These are phyloP conservation scores for Tuber umbilicatum DNA, from an alignment of 495 filamentous ascomycete genomes.

Conservation along the genomic window DNA sequence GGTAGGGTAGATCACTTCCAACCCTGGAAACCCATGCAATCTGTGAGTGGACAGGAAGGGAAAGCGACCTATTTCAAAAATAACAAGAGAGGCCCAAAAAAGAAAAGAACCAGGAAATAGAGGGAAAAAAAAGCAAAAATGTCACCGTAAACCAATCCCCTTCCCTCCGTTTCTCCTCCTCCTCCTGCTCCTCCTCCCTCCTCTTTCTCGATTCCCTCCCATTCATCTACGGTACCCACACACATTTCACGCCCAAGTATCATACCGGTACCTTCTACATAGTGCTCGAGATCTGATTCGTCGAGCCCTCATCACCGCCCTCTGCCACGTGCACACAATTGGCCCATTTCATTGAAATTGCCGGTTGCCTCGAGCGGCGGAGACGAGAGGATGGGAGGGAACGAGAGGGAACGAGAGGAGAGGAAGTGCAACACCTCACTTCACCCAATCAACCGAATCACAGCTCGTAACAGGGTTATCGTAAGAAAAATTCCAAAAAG, in stretches of 20 bases:
- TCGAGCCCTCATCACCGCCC: slow-evolving; percentile 15
- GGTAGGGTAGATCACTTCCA: slow-evolving; percentile 27
- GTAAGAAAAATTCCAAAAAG: slow-evolving; percentile 1
- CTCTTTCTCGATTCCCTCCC: slow-evolving; percentile 11
- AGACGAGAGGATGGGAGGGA: slow-evolving; percentile 13
- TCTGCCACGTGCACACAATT: slow-evolving; percentile 35
- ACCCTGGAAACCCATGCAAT: slow-evolving; percentile 23
- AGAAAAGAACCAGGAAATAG: slow-evolving; percentile 6
- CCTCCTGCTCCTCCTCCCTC: not conserved
- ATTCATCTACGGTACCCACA: slow-evolving; percentile 10
- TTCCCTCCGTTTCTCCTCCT: slow-evolving; percentile 5
- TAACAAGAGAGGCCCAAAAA: slow-evolving; percentile 11
- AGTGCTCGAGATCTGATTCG: slow-evolving; percentile 22
- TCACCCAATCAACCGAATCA: slow-evolving; percentile 16
- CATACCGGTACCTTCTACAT: slow-evolving; percentile 13
- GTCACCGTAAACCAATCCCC: slow-evolving; percentile 3
- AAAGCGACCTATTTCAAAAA: slow-evolving; percentile 33
- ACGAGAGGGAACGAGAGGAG: too few species aligned
- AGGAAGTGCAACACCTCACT: slow-evolving; percentile 12
- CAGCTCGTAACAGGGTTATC: slow-evolving; percentile 12
- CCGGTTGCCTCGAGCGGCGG: slow-evolving; percentile 2
- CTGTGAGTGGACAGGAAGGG: slow-evolving; percentile 15
- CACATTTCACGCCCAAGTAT: slow-evolving; percentile 7
- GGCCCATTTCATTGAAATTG: slow-evolving; percentile 7
- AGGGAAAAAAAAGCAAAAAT: slow-evolving; percentile 25